Conservation (phyloP, 2,329 filamentous ascomycete genomes). For the Xylaria sp. region DNA sequence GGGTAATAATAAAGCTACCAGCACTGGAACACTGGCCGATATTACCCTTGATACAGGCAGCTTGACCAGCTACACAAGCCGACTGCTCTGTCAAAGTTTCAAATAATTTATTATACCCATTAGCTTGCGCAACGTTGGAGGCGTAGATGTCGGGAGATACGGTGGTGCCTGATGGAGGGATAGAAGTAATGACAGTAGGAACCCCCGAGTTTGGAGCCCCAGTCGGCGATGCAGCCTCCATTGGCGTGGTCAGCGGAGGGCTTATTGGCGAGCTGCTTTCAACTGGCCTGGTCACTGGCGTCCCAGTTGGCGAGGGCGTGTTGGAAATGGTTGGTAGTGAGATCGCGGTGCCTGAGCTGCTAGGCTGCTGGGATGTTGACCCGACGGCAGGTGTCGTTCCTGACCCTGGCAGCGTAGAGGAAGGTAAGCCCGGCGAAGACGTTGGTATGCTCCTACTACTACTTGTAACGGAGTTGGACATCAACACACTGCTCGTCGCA, state of each 20-base stretch:
- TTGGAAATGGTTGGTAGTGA: conserved; percentile 4
- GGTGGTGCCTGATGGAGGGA: conserved; percentile 45
- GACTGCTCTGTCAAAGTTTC: conserved; percentile 50
- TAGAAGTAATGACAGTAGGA: conserved; percentile 49
- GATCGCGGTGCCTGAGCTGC: conserved; percentile 2
- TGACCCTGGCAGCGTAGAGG: conserved; percentile 2
- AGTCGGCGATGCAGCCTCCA: conserved; percentile 42
- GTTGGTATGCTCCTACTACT: neutral
- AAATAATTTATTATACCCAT: conserved; percentile 55
- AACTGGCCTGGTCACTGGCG: neutral
- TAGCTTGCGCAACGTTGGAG: conserved; percentile 52
- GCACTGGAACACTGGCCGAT: conserved; percentile 51
- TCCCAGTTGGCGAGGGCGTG: neutral
- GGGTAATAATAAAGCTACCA: conserved; percentile 50
- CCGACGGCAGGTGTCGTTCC: neutral
- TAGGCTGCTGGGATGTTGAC: neutral
- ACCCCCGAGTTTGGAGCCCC: conserved; percentile 46
- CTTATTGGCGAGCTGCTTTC: conserved; percentile 6
- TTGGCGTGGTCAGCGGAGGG: conserved; percentile 21
- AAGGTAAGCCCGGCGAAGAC: conserved; percentile 10
- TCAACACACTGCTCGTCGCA: conserved; percentile 1
- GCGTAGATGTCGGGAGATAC: conserved; percentile 50
- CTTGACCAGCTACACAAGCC: conserved; percentile 53
- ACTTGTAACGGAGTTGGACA: neutral
- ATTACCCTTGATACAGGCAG: conserved; percentile 59